Evolutionary conservation across 2,329 filamentous ascomycete species (phyloP).

Genomic region (Peltaster fructicola): DNA sequence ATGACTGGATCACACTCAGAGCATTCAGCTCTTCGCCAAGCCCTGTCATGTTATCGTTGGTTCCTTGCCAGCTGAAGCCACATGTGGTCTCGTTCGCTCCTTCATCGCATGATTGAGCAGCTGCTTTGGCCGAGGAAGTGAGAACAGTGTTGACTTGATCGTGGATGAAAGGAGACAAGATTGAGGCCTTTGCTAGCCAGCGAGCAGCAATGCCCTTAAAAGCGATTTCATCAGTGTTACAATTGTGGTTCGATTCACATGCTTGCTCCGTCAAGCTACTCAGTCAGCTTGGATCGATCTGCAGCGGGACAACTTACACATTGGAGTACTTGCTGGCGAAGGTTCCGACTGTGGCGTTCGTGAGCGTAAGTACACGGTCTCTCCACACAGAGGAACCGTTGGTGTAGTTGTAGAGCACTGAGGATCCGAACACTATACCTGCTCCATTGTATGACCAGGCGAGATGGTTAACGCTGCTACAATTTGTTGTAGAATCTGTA

Average conservation of each 20-base stretch:
- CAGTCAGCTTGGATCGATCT: slow-evolving; percentile 1
- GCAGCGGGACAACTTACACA: neutral
- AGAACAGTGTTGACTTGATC: slow-evolving; percentile 22
- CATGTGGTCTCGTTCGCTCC: slow-evolving; percentile 23
- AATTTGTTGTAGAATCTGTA: slow-evolving; percentile 33
- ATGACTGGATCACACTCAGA: slow-evolving; percentile 27
- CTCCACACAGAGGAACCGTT: slow-evolving; percentile 35
- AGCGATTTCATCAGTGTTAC: slow-evolving; percentile 52
- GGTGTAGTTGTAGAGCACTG: slow-evolving; percentile 38
- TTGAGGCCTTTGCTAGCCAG: slow-evolving; percentile 35
- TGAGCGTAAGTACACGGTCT: slow-evolving; percentile 38
- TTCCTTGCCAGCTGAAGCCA: slow-evolving; percentile 27
- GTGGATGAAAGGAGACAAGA: slow-evolving; percentile 26
- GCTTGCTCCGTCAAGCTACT: slow-evolving; percentile 42
- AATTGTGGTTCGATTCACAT: slow-evolving; percentile 43
- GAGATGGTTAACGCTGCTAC: slow-evolving; percentile 32
- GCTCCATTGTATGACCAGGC: slow-evolving; percentile 42
- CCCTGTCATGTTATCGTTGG: slow-evolving; percentile 24
- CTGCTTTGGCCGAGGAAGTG: slow-evolving; percentile 23
- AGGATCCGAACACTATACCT: slow-evolving; percentile 36
- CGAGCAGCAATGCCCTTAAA: slow-evolving; percentile 63
- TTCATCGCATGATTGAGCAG: slow-evolving; percentile 27
- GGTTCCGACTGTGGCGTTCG: slow-evolving; percentile 29
- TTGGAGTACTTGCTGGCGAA: slow-evolving; percentile 31
- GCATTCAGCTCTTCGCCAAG: slow-evolving; percentile 28